Base-by-base conservation (phyloP, 768 basidiomycete genomes). In the Leccinum rimulosum region DNA sequence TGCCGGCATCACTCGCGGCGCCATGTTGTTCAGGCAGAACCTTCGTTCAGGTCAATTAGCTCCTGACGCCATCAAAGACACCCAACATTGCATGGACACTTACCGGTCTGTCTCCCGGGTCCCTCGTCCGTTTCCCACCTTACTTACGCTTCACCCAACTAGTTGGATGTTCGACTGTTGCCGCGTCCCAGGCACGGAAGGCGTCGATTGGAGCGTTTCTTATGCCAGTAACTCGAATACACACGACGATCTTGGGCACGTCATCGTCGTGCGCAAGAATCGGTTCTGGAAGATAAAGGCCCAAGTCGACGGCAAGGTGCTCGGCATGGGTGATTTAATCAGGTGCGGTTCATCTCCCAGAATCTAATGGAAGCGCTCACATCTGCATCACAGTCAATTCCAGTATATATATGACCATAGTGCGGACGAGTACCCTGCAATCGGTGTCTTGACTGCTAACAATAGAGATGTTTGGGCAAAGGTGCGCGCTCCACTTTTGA, bases 151-250 rank as follows among this genome's bases (percentile, higher is more conserved):
- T 53, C n/a, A 28, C 51, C 1, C 8, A 9, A 35, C 30, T 55
- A 91, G 90, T 52, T 94, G 92, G 92, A 93, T 94, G 92, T 94
- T 94, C 64, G 92, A 94, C 70, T 92, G 91, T 70, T 91, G 84
- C 62, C 88, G 92, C 56, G 78, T 94, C 19, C 92, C 92, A 3
- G 88, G 89, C 1, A 72, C 77, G 10, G 80, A 87, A 49, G 88
- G 89, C 17, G 73, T 85, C 4, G 95, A 98, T 70, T 91, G 91
- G 84, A 85, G 86, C 61, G 75, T 86, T 19, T 84, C 86, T 15
- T 83, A 90, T 62, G 85, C 90, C 0, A 86, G 86, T 10, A 61
- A 52, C 43, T 57, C 64, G 25, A 60, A 58, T 33, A 62, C 61
- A n/a, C 57, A 61, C n/a, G 38, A 58, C 9, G 78, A 85, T 52